Evolutionary conservation across 352 stramenopile species (phyloP).

Genomic region (Phytophthora quininea): DNA sequence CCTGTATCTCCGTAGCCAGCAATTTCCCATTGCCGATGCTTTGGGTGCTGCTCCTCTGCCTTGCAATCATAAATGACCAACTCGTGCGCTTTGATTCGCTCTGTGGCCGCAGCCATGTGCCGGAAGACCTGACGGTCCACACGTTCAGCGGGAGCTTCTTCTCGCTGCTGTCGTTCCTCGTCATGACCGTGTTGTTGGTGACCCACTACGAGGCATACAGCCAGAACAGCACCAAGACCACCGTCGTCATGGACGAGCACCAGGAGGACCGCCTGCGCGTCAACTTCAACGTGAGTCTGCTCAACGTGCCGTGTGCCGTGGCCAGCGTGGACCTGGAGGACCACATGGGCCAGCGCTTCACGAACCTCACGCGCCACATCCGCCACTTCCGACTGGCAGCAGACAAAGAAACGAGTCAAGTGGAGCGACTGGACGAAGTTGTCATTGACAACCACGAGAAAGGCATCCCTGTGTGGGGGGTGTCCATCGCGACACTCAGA

Average conservation of each 20-base stretch:
- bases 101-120: constrained; percentile 55
- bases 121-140: constrained; percentile 75
- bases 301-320: constrained; percentile 70
- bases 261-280: constrained; percentile 84
- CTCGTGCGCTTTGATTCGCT: constrained; percentile 16
- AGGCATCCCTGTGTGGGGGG: constrained; percentile 71
- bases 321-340: constrained; percentile 83
- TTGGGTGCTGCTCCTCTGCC: neutral
- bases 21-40: neutral
- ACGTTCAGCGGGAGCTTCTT: constrained; percentile 68
- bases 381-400: constrained; percentile 70
- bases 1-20: neutral
- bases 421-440: constrained; percentile 68
- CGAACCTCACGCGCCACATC: constrained; percentile 84
- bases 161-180: constrained; percentile 64
- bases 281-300: constrained; percentile 86
- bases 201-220: constrained; percentile 66
- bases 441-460: constrained; percentile 72
- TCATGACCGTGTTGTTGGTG: constrained; percentile 60
- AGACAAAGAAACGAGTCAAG: constrained; percentile 26
- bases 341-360: constrained; percentile 77
- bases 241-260: constrained; percentile 74
- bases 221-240: constrained; percentile 50
- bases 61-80: constrained; percentile 15
- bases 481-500: constrained; percentile 51